Conservation (phyloP, 2,329 filamentous ascomycete genomes). For the Colletotrichum trifolii region DNA sequence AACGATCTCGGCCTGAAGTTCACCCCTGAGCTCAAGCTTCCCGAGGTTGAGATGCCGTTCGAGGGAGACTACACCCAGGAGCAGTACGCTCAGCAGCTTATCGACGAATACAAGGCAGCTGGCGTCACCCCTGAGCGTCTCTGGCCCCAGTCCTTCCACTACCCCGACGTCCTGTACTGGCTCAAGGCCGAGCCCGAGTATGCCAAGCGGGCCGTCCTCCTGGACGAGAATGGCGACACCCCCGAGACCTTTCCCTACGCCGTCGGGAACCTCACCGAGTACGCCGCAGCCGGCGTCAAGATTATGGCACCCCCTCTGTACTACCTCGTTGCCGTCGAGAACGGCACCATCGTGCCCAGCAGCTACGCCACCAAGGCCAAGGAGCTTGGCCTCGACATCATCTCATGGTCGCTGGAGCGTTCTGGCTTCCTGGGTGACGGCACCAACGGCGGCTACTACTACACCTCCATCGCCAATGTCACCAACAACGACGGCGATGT, state of each 20-base stretch:
- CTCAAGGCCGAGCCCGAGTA: constrained; percentile 69
- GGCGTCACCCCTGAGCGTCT: constrained; percentile 65
- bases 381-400: constrained; percentile 70
- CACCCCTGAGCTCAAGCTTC: constrained; percentile 75
- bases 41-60: constrained; percentile 78
- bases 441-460: constrained; percentile 64
- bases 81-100: constrained; percentile 72
- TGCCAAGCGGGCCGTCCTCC: constrained; percentile 70
- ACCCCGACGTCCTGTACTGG: constrained; percentile 75
- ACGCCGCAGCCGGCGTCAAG: constrained; percentile 67
- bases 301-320: constrained; percentile 73
- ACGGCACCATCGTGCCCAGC: constrained; percentile 69
- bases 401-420: constrained; percentile 77
- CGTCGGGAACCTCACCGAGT: constrained; percentile 65
- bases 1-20: constrained; percentile 70
- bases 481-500: constrained; percentile 74
- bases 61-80: constrained; percentile 71
- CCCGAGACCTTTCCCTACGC: constrained; percentile 63
- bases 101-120: constrained; percentile 67
- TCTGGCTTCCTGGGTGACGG: constrained; percentile 68
- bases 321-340: constrained; percentile 66
- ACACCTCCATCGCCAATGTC: constrained; percentile 62
- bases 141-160: constrained; percentile 74
- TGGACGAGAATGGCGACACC: constrained; percentile 71
- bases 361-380: constrained; percentile 71